Evolutionary conservation across 345 rosid genomes (phyloP), one percentile per base, ranked within the genome.

Genomic region (Luvunga scandens): DNA sequence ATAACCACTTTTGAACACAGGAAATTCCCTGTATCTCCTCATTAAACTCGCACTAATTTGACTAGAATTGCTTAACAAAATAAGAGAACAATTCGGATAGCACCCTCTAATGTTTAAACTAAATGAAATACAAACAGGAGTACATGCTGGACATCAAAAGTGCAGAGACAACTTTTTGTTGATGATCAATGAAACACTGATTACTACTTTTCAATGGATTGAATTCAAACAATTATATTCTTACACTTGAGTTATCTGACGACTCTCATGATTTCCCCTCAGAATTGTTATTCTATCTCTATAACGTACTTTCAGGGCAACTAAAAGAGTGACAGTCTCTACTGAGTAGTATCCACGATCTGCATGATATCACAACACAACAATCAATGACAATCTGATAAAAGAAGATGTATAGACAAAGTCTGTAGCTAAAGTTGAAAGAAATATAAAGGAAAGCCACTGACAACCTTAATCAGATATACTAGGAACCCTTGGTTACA

Each of bases 171-270:
- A 56, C 6, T 9, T 66, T n/a, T 59, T 53, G 19, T 72, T 38
- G 45, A 48, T 2, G 28, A 48, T 24, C 64, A 57, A 45, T 53
- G 27, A 76, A 57, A 38, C 9, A 21, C 1, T 24, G 24, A 77
- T n/a, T 62, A 61, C 28, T 62, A 27, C 14, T 73, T 67, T 72
- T 36, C 27, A 30, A 36, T 16, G 38, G 71, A 28, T 57, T 24
- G 24, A 12, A 12, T 33, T 28, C 16, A 19, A 73, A 73, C 13
- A 61, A 27, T 4, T 9, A n/a, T 22, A 66, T 59, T 66, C 88
- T 85, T 87, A 88, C 91, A 88, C 91, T 88, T 88, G 91, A 69
- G 90, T 86, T 55, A 88, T 88, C 85, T 88, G 91, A 83, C 91
- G 81, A 85, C 91, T 88, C 87, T 88, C 91, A 60, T 88, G 91